These are phyloP conservation scores for Lanmaoa rubissima DNA, from an alignment of 768 basidiomycete genomes.

Conservation along the genomic window DNA sequence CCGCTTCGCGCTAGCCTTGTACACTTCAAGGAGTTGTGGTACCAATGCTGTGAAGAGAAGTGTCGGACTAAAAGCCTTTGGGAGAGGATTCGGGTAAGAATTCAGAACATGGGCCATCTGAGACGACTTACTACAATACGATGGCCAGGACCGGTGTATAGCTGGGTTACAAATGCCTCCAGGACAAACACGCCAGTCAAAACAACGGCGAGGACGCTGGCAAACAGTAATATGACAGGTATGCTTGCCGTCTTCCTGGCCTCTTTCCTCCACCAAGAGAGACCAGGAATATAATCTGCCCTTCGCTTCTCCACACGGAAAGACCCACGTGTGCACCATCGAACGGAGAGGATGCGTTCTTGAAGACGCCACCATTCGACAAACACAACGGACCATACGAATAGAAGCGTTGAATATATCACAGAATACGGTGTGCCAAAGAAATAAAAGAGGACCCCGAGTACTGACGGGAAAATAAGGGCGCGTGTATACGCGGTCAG, in stretches of 20 bases:
- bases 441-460: conserved; percentile 71
- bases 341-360: conserved; percentile 78
- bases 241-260: conserved; percentile 63
- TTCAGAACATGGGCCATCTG: no score
- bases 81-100: neutral
- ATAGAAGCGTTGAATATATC: conserved; percentile 69
- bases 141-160: conserved; percentile 88
- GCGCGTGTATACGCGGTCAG: conserved; percentile 80
- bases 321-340: conserved; percentile 78
- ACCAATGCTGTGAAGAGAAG: conserved; percentile 78
- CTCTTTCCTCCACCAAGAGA: conserved; percentile 76
- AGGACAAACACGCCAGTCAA: conserved; percentile 82
- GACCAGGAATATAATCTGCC: conserved; percentile 51
- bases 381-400: conserved; percentile 83
- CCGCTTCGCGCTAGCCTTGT: conserved; percentile 61
- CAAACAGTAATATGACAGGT: conserved; percentile 74
- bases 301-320: conserved; percentile 74
- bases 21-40: conserved; percentile 73
- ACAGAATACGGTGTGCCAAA: conserved; percentile 73
- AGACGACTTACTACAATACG: conserved; percentile 62
- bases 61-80: conserved; percentile 77
- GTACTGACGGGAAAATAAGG: conserved; percentile 69
- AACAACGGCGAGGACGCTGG: conserved; percentile 61
- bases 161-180: conserved; percentile 84
- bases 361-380: conserved; percentile 92